Evolutionary conservation across 2,329 filamentous ascomycete genomes (phyloP).

Genomic region (Phialophora expanda): DNA sequence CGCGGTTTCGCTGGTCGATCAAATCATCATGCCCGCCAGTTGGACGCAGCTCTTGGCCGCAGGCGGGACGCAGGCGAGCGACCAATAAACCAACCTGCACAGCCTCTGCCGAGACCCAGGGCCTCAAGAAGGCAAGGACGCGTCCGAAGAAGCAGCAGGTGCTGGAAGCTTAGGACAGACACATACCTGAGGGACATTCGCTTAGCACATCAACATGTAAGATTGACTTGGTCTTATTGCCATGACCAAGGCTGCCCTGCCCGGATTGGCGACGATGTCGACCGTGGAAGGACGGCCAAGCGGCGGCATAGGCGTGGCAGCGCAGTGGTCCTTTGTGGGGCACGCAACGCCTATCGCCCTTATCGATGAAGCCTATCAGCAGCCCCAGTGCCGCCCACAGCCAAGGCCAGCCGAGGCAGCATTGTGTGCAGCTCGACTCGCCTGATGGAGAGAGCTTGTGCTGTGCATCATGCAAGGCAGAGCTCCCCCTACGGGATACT

Average conservation of each 20-base stretch:
- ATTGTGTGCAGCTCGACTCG: background rate
- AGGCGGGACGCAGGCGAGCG: constrained; percentile 18
- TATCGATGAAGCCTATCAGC: background rate
- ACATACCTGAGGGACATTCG: background rate
- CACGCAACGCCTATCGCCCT: background rate
- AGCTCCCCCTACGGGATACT: background rate
- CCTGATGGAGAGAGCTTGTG: constrained; percentile 5
- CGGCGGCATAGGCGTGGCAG: background rate
- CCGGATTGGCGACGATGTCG: background rate
- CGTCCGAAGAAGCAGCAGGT: background rate
- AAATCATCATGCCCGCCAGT: constrained; percentile 14
- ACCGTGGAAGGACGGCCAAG: background rate
- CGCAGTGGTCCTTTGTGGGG: background rate
- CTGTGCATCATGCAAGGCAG: constrained; percentile 14
- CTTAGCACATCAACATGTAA: background rate
- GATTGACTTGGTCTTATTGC: background rate
- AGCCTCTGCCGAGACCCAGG: constrained; percentile 17
- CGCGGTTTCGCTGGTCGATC: constrained; percentile 12
- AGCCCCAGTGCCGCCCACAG: background rate
- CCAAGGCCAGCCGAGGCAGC: background rate
- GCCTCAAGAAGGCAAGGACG: background rate
- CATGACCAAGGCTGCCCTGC: background rate
- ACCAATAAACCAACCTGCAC: constrained; percentile 14
- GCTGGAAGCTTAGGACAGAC: background rate
- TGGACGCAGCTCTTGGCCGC: constrained; percentile 16